Percentiles rank a stretch among this genome's conserved stretches.
phyloP scores from a whole-genome alignment of 495 filamentous ascomycete genomes.

The Tuber indicum region DNA sequence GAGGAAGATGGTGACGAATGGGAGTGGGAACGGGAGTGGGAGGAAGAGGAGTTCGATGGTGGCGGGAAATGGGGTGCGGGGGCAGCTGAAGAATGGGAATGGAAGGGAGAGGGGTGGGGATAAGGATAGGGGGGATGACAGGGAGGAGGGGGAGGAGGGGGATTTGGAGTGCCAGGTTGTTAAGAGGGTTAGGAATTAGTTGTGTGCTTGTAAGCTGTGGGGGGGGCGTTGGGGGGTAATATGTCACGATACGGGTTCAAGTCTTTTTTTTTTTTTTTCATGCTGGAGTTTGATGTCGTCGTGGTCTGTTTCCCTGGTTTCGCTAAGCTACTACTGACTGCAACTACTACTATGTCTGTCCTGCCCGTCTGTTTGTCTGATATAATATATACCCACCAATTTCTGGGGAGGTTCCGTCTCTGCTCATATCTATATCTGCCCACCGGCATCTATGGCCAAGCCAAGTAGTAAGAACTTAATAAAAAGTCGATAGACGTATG shows the following conservation, averaged over 20 bases:
- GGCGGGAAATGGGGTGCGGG: slow-evolving; percentile 17
- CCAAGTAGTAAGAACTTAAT: neutral
- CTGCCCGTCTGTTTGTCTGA: neutral
- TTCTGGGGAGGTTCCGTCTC: neutral
- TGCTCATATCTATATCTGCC: neutral
- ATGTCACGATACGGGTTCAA: slow-evolving; percentile 3
- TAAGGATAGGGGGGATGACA: slow-evolving; percentile 16
- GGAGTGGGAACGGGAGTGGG: slow-evolving; percentile 24
- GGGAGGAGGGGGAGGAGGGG: slow-evolving; percentile 14
- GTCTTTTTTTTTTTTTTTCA: slow-evolving; percentile 8
- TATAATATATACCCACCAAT: neutral
- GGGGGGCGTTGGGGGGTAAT: neutral
- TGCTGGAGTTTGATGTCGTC: neutral
- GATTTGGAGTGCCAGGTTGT: slow-evolving; percentile 25
- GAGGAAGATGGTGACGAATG: slow-evolving; percentile 18
- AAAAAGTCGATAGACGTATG: too few relatives aligned
- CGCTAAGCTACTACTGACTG: neutral
- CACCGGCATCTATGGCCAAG: neutral
- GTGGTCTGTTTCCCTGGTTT: slow-evolving; percentile 1
- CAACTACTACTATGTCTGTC: neutral
- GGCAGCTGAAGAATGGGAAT: slow-evolving; percentile 5
- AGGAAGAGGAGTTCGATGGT: slow-evolving; percentile 19
- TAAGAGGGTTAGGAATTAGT: slow-evolving; percentile 27
- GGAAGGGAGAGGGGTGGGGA: slow-evolving; percentile 25
- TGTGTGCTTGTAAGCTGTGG: neutral